phyloP scores from a whole-genome alignment of 208 protist species.

The Acanthamoeba pearcei region DNA sequence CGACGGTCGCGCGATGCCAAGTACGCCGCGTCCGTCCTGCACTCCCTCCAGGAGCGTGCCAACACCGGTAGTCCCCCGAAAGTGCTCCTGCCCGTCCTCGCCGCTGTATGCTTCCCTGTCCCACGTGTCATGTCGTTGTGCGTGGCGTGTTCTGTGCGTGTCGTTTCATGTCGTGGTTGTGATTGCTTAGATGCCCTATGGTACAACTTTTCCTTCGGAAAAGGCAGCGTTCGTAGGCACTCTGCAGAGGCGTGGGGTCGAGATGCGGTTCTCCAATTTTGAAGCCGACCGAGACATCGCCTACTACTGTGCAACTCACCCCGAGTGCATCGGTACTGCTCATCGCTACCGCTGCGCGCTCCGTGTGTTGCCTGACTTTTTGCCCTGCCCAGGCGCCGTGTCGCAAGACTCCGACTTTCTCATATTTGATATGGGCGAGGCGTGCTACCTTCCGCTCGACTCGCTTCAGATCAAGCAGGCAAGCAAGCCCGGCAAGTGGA shows the following conservation, averaged over 20 bases:
- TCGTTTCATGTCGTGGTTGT: neutral
- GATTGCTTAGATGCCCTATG: neutral
- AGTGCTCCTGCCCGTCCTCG: neutral
- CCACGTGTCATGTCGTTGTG: neutral
- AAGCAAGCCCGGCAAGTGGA: neutral
- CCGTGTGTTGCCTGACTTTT: neutral
- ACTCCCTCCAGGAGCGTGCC: neutral
- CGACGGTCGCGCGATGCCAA: slow-evolving; percentile 27
- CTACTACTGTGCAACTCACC: neutral
- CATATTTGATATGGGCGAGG: slow-evolving; percentile 55
- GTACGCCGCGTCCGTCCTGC: neutral
- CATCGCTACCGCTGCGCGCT: neutral
- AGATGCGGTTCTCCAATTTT: slow-evolving; percentile 10
- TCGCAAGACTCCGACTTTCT: slow-evolving; percentile 58
- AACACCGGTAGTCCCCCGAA: neutral
- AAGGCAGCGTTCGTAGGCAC: neutral
- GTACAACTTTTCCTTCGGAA: neutral
- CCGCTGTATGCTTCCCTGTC: neutral
- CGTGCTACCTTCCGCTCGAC: slow-evolving; percentile 23
- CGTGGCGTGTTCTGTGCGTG: too few relatives aligned
- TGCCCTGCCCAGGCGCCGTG: neutral
- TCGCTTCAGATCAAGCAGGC: slow-evolving; percentile 17
- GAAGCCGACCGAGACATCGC: slow-evolving; percentile 64
- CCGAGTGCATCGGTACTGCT: slow-evolving; percentile 12
- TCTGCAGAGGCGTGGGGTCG: neutral